A percentile compares a stretch with the other conserved stretches of the same genome.
Conservation (phyloP, 1,284 basidiomycete species). For the Pseudomicrostroma phylloplanum region DNA sequence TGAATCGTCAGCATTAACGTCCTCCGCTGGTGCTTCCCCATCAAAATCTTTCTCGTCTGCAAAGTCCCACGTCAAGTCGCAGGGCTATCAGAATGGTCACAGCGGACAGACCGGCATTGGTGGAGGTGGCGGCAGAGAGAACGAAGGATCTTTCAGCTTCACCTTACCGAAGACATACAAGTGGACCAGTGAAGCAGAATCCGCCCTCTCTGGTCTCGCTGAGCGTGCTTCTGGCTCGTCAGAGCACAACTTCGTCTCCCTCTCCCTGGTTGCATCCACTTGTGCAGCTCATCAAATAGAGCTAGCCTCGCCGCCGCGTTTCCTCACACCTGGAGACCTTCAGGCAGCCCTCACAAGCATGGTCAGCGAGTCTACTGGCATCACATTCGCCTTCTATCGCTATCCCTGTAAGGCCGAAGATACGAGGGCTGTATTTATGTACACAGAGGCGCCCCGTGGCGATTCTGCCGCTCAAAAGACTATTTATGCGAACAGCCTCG, state of each 20-base stretch:
- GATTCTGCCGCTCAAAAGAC: neutral
- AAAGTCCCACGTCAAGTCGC: too few relatives aligned
- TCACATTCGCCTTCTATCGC: neutral
- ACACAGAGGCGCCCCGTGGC: neutral
- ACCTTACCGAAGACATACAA: neutral
- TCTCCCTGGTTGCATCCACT: neutral
- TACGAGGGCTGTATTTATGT: neutral
- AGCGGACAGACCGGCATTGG: neutral
- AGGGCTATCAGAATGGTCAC: neutral
- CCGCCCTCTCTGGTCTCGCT: slow-evolving; percentile 24
- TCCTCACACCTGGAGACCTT: slow-evolving; percentile 8
- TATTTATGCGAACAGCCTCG: neutral
- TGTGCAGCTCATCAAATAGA: slow-evolving; percentile 11
- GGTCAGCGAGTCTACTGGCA: neutral
- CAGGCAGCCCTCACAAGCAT: neutral
- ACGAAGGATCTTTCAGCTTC: neutral
- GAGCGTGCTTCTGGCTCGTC: slow-evolving; percentile 28
- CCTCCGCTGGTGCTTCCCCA: neutral
- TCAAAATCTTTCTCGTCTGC: neutral
- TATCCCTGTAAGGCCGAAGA: neutral
- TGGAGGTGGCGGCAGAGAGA: neutral
- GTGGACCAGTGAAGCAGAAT: slow-evolving; percentile 15
- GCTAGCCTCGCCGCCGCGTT: slow-evolving; percentile 7
- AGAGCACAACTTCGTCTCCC: slow-evolving; percentile 30
- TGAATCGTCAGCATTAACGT: neutral